Conservation (phyloP, 2,329 filamentous ascomycete species). For the Pseudocercospora cruenta region DNA sequence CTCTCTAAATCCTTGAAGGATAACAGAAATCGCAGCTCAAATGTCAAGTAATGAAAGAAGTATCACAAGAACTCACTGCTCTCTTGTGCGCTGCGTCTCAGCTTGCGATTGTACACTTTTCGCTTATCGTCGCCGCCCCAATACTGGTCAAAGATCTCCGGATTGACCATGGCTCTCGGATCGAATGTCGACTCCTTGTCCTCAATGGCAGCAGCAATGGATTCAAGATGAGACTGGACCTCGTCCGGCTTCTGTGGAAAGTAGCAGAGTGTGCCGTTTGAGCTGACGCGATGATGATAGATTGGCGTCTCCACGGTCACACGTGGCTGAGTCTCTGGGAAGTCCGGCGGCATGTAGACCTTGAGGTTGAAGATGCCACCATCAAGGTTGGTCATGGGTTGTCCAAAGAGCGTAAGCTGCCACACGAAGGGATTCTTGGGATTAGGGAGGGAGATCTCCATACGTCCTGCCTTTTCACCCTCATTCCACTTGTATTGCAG, state of each 20-base stretch:
- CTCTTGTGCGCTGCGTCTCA: slow-evolving; percentile 74
- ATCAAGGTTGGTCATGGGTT: slow-evolving; percentile 90
- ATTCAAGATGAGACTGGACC: slow-evolving; percentile 79
- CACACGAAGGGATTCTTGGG: slow-evolving; percentile 83
- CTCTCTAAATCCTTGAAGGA: not conserved
- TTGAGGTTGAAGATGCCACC: slow-evolving; percentile 85
- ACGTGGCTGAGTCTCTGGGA: slow-evolving; percentile 86
- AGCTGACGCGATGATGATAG: slow-evolving; percentile 84
- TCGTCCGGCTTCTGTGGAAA: slow-evolving; percentile 73
- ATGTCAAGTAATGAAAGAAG: slow-evolving; percentile 10
- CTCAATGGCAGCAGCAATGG: slow-evolving; percentile 79
- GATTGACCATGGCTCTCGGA: slow-evolving; percentile 82
- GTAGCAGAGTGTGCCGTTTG: slow-evolving; percentile 81
- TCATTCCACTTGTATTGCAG: slow-evolving; percentile 74
- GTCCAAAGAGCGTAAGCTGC: slow-evolving; percentile 85
- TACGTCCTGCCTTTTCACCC: slow-evolving; percentile 62
- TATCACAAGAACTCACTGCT: slow-evolving; percentile 46
- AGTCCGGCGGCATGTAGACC: slow-evolving; percentile 78
- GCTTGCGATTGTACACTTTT: slow-evolving; percentile 79
- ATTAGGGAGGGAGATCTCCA: slow-evolving; percentile 76
- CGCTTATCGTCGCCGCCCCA: slow-evolving; percentile 81
- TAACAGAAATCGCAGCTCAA: not conserved
- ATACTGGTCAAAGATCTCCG: slow-evolving; percentile 80
- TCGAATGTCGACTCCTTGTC: slow-evolving; percentile 89
- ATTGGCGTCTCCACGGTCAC: slow-evolving; percentile 78